A percentile compares a stretch with the other conserved stretches of the same genome.
Conservation (phyloP, 805 yeast genomes). For the Vanderwaltozyma yarrowii region DNA sequence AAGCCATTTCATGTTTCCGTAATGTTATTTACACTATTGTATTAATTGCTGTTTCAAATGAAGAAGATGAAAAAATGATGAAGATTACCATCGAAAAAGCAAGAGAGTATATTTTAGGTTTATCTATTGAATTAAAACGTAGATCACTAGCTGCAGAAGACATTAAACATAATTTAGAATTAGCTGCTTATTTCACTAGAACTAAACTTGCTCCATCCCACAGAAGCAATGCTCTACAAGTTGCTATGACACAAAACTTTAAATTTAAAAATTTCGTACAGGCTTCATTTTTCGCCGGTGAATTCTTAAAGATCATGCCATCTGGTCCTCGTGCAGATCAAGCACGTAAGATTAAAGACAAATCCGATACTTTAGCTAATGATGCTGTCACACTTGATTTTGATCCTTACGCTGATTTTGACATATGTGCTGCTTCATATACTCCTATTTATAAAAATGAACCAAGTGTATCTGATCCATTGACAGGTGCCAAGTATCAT, state of each 20-base stretch:
- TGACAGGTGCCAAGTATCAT: constrained; percentile 85
- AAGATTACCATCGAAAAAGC: constrained; percentile 60
- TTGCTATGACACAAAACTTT: constrained; percentile 90
- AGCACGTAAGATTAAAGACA: constrained; percentile 72
- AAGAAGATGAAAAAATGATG: constrained; percentile 43
- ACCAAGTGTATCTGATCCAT: constrained; percentile 59
- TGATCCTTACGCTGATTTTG: constrained; percentile 86
- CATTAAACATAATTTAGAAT: constrained; percentile 77
- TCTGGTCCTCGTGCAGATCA: constrained; percentile 80
- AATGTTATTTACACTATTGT: constrained; percentile 66
- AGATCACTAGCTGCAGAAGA: constrained; percentile 65
- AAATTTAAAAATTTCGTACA: constrained; percentile 78
- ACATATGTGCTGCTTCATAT: constrained; percentile 74
- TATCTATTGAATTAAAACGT: constrained; percentile 83
- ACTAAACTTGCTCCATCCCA: constrained; percentile 76
- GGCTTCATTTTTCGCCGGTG: constrained; percentile 84
- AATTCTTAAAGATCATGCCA: constrained; percentile 59
- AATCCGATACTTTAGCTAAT: constrained; percentile 67
- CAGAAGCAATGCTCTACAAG: constrained; percentile 78
- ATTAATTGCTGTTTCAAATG: constrained; percentile 57
- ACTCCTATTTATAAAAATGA: constrained; percentile 83
- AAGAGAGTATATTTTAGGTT: constrained; percentile 84
- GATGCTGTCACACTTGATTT: constrained; percentile 88
- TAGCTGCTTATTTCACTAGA: constrained; percentile 92
- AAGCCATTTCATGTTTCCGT: constrained; percentile 74